Percentiles rank a stretch among this genome's conserved stretches.
phyloP scores from a whole-genome alignment of 73 alveolate genomes.

The Stentor roeselii region DNA sequence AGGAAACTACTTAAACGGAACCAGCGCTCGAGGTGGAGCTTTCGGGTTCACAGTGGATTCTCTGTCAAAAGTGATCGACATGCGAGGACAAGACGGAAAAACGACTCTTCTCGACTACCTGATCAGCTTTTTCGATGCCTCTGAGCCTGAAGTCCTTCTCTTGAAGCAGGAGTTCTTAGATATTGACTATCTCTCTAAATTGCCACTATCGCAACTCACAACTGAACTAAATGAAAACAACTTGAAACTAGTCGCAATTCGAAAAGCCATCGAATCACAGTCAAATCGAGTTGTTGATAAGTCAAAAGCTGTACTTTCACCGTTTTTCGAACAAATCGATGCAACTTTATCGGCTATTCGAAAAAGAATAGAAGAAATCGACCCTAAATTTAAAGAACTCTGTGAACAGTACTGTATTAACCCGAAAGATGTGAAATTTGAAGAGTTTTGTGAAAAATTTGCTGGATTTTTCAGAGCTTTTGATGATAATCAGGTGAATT shows the following conservation, averaged over 20 bases:
- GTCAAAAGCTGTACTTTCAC: neutral
- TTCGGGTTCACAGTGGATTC: conserved; percentile 73
- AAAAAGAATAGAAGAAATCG: conserved; percentile 32
- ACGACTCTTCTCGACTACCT: conserved; percentile 59
- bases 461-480: neutral
- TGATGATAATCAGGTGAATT: neutral
- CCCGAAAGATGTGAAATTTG: conserved; percentile 42
- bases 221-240: conserved; percentile 41
- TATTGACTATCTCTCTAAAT: conserved; percentile 36
- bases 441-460: conserved; percentile 24
- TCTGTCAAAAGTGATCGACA: conserved; percentile 56
- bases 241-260: conserved; percentile 18
- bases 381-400: conserved; percentile 30
- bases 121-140: conserved; percentile 34
- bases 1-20: conserved; percentile 83
- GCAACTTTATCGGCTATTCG: conserved; percentile 20
- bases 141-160: conserved; percentile 35
- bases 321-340: conserved; percentile 3
- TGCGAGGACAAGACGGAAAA: conserved; percentile 70
- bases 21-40: conserved; percentile 80
- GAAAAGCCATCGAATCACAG: conserved; percentile 44
- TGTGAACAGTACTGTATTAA: conserved; percentile 40
- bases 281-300: conserved; percentile 41
- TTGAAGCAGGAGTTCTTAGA: conserved; percentile 41
- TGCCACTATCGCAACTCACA: conserved; percentile 38